Evolutionary conservation across 2,329 filamentous ascomycete species (phyloP).

Genomic region (Raffaelea arxii): DNA sequence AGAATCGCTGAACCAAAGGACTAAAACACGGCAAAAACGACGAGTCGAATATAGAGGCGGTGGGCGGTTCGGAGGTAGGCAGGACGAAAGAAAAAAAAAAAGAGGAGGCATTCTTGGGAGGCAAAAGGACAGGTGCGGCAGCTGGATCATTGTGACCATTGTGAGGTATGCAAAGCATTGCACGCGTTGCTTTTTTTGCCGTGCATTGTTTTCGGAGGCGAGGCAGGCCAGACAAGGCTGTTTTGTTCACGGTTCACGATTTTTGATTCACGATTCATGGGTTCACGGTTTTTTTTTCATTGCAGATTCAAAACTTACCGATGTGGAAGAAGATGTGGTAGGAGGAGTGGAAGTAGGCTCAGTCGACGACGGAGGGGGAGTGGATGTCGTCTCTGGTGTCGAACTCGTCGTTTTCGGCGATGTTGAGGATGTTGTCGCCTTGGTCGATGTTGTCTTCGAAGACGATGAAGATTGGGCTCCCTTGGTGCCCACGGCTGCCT

Average conservation of each 20-base stretch:
- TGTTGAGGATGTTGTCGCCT: neutral
- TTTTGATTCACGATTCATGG: neutral
- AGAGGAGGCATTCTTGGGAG: neutral
- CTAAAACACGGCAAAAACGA: too few relatives aligned
- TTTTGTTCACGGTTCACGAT: neutral
- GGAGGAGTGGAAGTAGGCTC: neutral
- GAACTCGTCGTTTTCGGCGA: constrained; percentile 2
- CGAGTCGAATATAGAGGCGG: too few relatives aligned
- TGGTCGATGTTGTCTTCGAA: neutral
- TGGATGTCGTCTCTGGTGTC: neutral
- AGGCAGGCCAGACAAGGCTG: neutral
- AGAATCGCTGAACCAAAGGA: too few relatives aligned
- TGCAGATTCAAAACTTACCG: constrained; percentile 11
- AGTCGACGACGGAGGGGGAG: neutral
- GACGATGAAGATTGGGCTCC: constrained; percentile 1
- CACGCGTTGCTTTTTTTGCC: too few relatives aligned
- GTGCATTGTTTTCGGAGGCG: neutral
- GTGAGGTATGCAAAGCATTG: too few relatives aligned
- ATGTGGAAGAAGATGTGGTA: neutral
- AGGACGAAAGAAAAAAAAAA: neutral
- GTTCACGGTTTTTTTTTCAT: neutral
- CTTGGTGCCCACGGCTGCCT: constrained; percentile 47
- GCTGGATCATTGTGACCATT: neutral
- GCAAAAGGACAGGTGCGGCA: constrained; percentile 2
- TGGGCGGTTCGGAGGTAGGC: neutral